A percentile compares a stretch with the other conserved stretches of the same genome.
Evolutionary conservation across 305 asterid genomes (phyloP).

Genomic region (Fraxinus angustifolia): DNA sequence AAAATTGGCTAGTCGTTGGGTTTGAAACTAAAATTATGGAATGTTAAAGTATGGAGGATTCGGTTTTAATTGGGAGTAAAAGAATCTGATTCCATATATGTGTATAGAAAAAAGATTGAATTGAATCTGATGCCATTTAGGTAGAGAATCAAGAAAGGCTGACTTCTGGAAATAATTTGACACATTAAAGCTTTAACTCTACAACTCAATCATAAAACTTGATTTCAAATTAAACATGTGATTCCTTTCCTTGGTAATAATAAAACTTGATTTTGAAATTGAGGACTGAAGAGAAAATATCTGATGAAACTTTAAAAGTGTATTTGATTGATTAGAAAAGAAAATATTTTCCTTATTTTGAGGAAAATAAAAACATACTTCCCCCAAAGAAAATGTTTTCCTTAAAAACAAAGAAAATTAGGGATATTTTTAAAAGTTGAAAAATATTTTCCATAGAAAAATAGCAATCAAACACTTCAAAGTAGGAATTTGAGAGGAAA

Average conservation of each 20-base stretch:
- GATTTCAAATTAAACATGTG: conserved; percentile 9
- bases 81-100: conserved; percentile 20
- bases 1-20: neutral
- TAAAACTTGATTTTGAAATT: neutral
- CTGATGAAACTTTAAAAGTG: neutral
- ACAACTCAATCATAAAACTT: neutral
- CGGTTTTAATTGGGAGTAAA: neutral
- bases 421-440: too few species aligned
- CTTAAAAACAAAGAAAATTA: too few species aligned
- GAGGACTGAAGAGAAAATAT: neutral
- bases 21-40: neutral
- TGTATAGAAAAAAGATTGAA: neutral
- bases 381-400: too few species aligned
- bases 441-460: too few species aligned
- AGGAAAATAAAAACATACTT: too few species aligned
- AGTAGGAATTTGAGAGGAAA: too few species aligned
- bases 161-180: neutral
- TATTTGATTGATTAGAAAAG: too few species aligned
- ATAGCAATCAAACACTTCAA: too few species aligned
- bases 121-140: neutral
- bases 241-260: neutral
- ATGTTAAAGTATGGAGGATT: neutral
- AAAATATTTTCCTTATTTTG: too few species aligned
- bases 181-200: neutral
- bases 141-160: neutral